phyloP scores from a whole-genome alignment of 1,284 basidiomycete species.

The Cronartium quercuum region DNA sequence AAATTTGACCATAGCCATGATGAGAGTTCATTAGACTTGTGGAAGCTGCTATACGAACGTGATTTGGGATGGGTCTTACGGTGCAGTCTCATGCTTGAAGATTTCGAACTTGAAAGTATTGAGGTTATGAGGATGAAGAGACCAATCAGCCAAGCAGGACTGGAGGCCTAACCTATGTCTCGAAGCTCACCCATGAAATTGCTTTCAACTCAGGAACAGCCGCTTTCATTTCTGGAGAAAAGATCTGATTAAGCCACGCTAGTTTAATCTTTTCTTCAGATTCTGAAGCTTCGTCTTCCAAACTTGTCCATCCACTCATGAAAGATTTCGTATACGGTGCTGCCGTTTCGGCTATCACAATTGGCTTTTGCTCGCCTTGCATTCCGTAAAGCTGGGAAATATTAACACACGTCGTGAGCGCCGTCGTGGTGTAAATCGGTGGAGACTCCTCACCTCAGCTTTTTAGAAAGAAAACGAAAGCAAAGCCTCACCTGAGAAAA shows the following conservation, averaged over 20 bases:
- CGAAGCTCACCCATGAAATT: constrained; percentile 19
- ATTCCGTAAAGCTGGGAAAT: constrained; percentile 16
- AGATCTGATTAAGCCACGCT: constrained; percentile 32
- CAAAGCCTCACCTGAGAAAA: constrained; percentile 10
- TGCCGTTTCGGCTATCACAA: constrained; percentile 33
- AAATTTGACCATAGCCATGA: background rate
- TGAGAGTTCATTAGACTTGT: background rate
- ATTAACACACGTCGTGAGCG: too few species aligned
- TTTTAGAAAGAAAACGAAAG: background rate
- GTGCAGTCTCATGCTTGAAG: background rate
- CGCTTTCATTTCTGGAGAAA: constrained; percentile 8
- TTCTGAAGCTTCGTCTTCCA: constrained; percentile 2
- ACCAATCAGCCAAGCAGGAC: background rate
- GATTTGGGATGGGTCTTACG: background rate
- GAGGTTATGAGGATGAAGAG: background rate
- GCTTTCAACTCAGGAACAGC: constrained; percentile 34
- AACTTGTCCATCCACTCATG: background rate
- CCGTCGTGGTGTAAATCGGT: background rate
- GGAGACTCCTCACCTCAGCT: background rate
- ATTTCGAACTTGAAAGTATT: background rate
- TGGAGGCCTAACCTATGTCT: background rate
- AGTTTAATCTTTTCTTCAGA: constrained; percentile 34
- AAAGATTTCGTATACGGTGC: constrained; percentile 26
- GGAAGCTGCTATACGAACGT: background rate
- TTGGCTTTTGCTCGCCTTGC: constrained; percentile 17